Percentiles rank a stretch among this genome's conserved stretches.
These are phyloP conservation scores for Wallacemonas sp. DNA, from an alignment of 208 protist genomes.

Conservation along the genomic window DNA sequence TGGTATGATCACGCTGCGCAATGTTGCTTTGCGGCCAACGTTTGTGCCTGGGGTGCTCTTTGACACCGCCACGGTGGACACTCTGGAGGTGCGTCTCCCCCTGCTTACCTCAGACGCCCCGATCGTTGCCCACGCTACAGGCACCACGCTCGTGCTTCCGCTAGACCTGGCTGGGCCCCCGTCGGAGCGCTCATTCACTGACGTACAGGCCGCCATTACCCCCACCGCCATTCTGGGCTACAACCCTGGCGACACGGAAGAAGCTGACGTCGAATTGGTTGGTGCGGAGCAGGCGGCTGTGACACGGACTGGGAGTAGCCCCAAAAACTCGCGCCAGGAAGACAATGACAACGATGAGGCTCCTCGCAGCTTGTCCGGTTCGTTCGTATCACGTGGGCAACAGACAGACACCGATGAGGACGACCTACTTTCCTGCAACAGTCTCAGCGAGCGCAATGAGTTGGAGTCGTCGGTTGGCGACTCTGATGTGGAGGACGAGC, in stretches of 20 bases:
- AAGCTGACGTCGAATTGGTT: background rate
- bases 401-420: conserved; percentile 21
- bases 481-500: background rate
- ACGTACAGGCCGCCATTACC: conserved; percentile 54
- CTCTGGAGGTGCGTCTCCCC: conserved; percentile 63
- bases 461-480: conserved; percentile 16
- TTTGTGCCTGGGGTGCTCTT: conserved; percentile 54
- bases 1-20: conserved; percentile 46
- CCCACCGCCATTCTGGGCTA: conserved; percentile 49
- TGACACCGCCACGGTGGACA: conserved; percentile 38
- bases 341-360: too few relatives aligned
- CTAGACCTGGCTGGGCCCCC: conserved; percentile 23
- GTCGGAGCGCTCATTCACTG: conserved; percentile 37
- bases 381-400: background rate
- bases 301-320: background rate
- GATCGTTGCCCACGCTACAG: conserved; percentile 28
- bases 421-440: conserved; percentile 67
- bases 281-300: conserved; percentile 15
- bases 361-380: too few relatives aligned
- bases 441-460: conserved; percentile 41
- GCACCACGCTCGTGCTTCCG: conserved; percentile 25
- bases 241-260: background rate
- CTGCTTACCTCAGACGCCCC: conserved; percentile 49
- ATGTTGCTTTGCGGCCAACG: conserved; percentile 38
- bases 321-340: too few relatives aligned